Conservation (phyloP, 805 yeast species). For the Spathaspora girioi region DNA sequence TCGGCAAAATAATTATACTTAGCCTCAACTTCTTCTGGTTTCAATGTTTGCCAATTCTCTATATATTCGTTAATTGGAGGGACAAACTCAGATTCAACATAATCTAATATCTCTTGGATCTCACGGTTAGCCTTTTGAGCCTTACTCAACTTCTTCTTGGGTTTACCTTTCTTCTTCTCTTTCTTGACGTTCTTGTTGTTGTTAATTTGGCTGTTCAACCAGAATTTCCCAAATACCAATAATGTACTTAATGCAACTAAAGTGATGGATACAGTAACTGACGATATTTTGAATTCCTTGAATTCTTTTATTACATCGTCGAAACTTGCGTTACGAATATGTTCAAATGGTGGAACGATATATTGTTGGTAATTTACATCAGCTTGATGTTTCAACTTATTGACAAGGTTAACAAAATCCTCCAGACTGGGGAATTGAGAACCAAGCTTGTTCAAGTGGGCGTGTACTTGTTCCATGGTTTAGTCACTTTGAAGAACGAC, state of each 20-base stretch:
- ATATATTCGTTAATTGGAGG: slow-evolving; percentile 35
- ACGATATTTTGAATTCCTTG: slow-evolving; percentile 23
- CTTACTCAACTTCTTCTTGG: slow-evolving; percentile 34
- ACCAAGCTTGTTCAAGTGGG: slow-evolving; percentile 8
- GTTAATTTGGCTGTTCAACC: slow-evolving; percentile 10
- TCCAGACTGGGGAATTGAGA: slow-evolving; percentile 6
- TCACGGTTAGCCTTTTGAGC: slow-evolving; percentile 39
- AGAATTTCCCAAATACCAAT: slow-evolving; percentile 17
- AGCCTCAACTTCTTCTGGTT: slow-evolving; percentile 36
- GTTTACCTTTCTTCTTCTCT: slow-evolving; percentile 17
- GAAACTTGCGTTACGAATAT: slow-evolving; percentile 1
- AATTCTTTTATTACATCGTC: slow-evolving; percentile 28
- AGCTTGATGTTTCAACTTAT: slow-evolving; percentile 6
- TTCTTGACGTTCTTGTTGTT: slow-evolving; percentile 17
- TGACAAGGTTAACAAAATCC: slow-evolving; percentile 8
- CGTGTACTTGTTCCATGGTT: slow-evolving; percentile 9
- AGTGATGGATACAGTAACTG: slow-evolving; percentile 31
- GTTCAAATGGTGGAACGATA: slow-evolving; percentile 9
- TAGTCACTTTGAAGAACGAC: not conserved
- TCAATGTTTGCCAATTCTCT: slow-evolving; percentile 21
- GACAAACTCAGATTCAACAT: slow-evolving; percentile 37
- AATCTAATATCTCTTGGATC: slow-evolving; percentile 37
- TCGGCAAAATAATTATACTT: slow-evolving; percentile 62
- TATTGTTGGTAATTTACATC: slow-evolving; percentile 9
- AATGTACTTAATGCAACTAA: slow-evolving; percentile 27